Conservation (phyloP, 176 grass and related monocot genomes). For the Musa schizocarpa region DNA sequence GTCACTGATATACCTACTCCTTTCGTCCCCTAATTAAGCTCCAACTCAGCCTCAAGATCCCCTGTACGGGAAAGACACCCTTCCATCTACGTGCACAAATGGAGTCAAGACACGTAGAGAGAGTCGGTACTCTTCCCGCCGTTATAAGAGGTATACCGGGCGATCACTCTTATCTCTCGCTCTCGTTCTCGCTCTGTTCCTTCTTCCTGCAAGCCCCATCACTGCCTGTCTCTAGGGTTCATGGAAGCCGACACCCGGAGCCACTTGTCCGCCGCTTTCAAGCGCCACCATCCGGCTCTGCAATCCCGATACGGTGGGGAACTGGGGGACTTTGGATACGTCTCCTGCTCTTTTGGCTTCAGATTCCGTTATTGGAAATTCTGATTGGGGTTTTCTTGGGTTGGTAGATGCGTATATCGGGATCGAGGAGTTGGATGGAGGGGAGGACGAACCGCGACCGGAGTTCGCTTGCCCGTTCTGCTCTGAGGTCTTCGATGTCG, state of each 20-base stretch:
- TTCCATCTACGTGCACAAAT: too few relatives aligned
- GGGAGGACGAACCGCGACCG: neutral
- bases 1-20: too few relatives aligned
- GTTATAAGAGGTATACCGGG: too few relatives aligned
- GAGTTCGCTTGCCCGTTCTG: conserved; percentile 14
- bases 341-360: neutral
- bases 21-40: too few relatives aligned
- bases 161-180: too few relatives aligned
- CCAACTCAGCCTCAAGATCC: too few relatives aligned
- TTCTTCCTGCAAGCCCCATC: too few relatives aligned
- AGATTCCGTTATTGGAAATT: neutral
- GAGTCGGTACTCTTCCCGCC: too few relatives aligned
- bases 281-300: neutral
- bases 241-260: neutral
- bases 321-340: neutral
- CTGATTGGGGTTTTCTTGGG: neutral
- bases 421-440: conserved; percentile 2
- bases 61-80: too few relatives aligned
- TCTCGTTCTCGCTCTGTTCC: too few relatives aligned
- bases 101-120: too few relatives aligned
- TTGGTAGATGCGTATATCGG: neutral
- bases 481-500: neutral
- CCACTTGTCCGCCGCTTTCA: neutral
- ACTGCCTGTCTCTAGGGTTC: neutral
- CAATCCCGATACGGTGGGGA: conserved; percentile 3